Evolutionary conservation across 768 basidiomycete species (phyloP).

Genomic region (Vararia minispora): DNA sequence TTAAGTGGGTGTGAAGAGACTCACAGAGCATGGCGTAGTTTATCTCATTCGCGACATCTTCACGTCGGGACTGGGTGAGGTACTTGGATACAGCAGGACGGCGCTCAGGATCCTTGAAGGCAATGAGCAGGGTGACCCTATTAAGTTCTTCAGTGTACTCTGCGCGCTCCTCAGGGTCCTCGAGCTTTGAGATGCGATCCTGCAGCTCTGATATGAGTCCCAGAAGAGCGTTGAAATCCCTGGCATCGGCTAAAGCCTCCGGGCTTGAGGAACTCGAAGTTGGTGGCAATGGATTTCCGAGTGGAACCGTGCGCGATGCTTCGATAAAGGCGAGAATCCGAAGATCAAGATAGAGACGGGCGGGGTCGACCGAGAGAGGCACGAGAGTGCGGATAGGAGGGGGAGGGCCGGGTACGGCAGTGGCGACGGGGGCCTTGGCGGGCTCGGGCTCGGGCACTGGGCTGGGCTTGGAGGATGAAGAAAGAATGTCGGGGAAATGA

Average conservation of each 20-base stretch:
- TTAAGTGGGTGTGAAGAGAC: conserved; percentile 19
- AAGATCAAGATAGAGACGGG: conserved; percentile 72
- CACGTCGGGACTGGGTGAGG: conserved; percentile 63
- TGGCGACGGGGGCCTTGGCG: conserved; percentile 9
- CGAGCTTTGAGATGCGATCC: conserved; percentile 44
- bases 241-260: conserved; percentile 23
- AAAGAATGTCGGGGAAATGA: conserved; percentile 68
- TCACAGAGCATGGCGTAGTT: conserved; percentile 76
- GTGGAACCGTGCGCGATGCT: conserved; percentile 61
- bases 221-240: conserved; percentile 37
- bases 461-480: conserved; percentile 12
- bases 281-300: conserved; percentile 29
- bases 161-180: conserved; percentile 40
- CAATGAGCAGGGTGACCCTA: conserved; percentile 68
- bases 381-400: conserved; percentile 42
- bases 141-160: conserved; percentile 60
- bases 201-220: conserved; percentile 58
- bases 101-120: conserved; percentile 71
- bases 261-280: conserved; percentile 3
- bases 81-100: conserved; percentile 72
- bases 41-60: conserved; percentile 79
- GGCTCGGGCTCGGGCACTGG: background rate
- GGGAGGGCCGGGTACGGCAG: conserved; percentile 22
- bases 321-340: conserved; percentile 85
- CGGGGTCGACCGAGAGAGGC: conserved; percentile 58